Percentiles rank a stretch among this genome's conserved stretches.
These are phyloP conservation scores for Trypanosoma conorhini DNA, from an alignment of 208 protist genomes.

Conservation along the genomic window DNA sequence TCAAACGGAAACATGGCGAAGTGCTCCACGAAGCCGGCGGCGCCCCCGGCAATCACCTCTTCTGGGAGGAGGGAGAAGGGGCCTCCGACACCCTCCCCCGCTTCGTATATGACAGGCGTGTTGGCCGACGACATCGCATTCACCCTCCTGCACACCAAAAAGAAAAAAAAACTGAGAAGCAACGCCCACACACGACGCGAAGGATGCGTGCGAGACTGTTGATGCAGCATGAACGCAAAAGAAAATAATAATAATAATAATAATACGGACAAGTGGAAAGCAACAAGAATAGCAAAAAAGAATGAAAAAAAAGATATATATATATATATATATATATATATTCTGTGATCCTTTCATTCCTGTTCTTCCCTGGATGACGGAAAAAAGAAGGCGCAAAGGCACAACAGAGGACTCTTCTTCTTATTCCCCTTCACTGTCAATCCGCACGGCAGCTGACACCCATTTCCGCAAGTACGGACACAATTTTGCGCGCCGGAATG, in stretches of 20 bases:
- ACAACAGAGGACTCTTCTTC: neutral
- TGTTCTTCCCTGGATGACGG: too few species aligned
- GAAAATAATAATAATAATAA: too few species aligned
- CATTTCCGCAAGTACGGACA: slow-evolving; percentile 75
- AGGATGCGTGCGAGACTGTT: neutral
- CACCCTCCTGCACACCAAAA: neutral
- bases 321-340: too few species aligned
- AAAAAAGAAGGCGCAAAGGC: neutral
- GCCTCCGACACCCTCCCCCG: neutral
- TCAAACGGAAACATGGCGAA: slow-evolving; percentile 95
- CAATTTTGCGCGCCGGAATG: slow-evolving; percentile 68
- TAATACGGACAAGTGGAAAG: too few species aligned
- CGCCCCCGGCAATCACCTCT: slow-evolving; percentile 76
- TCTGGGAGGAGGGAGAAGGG: slow-evolving; percentile 41
- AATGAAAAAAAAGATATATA: too few species aligned
- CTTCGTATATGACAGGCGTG: neutral
- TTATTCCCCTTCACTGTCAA: neutral
- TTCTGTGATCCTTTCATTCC: too few species aligned
- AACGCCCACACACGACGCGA: neutral
- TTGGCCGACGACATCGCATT: slow-evolving; percentile 18
- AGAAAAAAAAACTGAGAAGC: neutral
- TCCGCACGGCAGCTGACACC: slow-evolving; percentile 39
- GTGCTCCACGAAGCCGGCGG: slow-evolving; percentile 91
- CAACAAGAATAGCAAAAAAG: too few species aligned
- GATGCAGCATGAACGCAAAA: neutral